Percentiles rank a stretch among this genome's conserved stretches.
Conservation (phyloP, 768 basidiomycete species). For the Leccinum barrowsii region DNA sequence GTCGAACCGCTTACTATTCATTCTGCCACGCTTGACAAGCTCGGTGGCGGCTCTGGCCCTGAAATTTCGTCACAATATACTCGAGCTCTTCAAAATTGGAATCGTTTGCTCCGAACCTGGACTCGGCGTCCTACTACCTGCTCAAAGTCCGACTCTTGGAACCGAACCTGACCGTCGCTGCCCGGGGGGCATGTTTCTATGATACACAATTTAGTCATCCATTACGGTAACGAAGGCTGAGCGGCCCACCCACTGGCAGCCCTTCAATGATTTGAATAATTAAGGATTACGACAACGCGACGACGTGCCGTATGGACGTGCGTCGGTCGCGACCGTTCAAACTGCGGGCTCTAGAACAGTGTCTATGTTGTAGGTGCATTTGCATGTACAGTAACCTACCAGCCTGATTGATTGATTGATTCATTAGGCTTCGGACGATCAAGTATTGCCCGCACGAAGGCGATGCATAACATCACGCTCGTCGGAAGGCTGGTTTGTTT, state of each 20-base stretch:
- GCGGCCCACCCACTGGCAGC: too few species aligned
- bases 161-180: slow-evolving; percentile 5
- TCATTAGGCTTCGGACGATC: background rate
- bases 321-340: background rate
- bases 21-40: slow-evolving; percentile 1
- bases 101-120: background rate
- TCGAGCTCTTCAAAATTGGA: slow-evolving; percentile 2
- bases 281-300: background rate
- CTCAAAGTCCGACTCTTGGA: slow-evolving; percentile 7
- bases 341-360: background rate
- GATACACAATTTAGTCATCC: background rate
- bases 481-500: background rate
- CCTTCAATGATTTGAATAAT: background rate
- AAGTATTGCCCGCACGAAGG: background rate
- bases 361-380: background rate
- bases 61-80: background rate
- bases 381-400: background rate
- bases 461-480: background rate
- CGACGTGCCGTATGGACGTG: background rate
- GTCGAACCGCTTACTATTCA: slow-evolving; percentile 1
- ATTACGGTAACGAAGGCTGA: background rate
- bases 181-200: slow-evolving; percentile 2
- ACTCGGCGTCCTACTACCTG: slow-evolving; percentile 1
- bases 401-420: background rate
- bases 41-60: slow-evolving; percentile 11